Evolutionary conservation across 129 eudicot genomes (phyloP).

Genomic region (Logfia minima): DNA sequence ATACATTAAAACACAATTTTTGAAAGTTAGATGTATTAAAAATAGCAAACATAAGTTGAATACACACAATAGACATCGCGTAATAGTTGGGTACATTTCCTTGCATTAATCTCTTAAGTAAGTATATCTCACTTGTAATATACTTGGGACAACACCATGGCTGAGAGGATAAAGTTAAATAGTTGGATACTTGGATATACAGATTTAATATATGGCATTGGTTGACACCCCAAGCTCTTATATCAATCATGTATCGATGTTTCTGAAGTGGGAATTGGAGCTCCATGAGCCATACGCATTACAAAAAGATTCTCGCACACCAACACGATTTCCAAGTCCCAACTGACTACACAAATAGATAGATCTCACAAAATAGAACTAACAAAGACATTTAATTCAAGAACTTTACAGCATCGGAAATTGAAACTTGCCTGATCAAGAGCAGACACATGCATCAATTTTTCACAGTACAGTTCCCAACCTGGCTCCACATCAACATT

Average conservation of each 20-base stretch:
- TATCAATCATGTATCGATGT: slow-evolving; percentile 49
- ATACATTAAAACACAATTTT: no score
- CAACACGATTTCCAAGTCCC: slow-evolving; percentile 68
- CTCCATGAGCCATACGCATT: slow-evolving; percentile 96
- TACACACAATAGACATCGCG: no score
- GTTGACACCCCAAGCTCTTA: slow-evolving; percentile 41
- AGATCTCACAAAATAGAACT: not conserved
- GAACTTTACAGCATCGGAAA: not conserved
- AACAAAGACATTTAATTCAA: not conserved
- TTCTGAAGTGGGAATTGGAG: slow-evolving; percentile 57
- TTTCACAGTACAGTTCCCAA: slow-evolving; percentile 89
- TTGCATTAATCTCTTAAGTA: no score
- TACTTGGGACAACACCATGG: no score
- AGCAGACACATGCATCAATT: slow-evolving; percentile 77
- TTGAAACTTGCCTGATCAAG: slow-evolving; percentile 70
- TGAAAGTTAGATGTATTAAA: no score
- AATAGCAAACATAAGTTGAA: no score
- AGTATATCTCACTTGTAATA: no score
- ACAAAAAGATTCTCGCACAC: slow-evolving; percentile 84
- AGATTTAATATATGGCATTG: not conserved
- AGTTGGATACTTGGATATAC: no score
- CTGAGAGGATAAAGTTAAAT: no score
- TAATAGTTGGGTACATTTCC: no score
- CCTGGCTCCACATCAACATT: slow-evolving; percentile 96
- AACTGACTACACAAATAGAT: slow-evolving; percentile 63